Conservation (phyloP, 2,329 filamentous ascomycete genomes). For the Diaporthe capsici region DNA sequence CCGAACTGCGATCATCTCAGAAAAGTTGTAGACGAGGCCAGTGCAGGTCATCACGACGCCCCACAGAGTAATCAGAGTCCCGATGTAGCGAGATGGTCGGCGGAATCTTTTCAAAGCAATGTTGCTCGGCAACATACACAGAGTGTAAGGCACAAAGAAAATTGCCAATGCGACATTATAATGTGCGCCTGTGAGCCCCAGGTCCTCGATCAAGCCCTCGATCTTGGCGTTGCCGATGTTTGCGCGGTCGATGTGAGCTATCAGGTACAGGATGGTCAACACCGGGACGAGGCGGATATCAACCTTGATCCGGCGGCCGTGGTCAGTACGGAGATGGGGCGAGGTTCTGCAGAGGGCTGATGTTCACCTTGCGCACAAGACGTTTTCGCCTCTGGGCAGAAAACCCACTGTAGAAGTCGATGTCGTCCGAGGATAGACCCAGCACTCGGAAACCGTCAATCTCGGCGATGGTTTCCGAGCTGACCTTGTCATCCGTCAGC, state of each 20-base stretch:
- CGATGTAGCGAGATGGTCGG: background rate
- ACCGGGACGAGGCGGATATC: constrained; percentile 24
- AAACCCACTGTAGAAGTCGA: constrained; percentile 5
- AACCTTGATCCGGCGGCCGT: background rate
- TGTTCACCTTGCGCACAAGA: constrained; percentile 8
- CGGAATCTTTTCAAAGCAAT: background rate
- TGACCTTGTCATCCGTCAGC: background rate
- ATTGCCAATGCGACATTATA: constrained; percentile 56
- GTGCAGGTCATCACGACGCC: constrained; percentile 58
- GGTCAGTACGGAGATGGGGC: background rate
- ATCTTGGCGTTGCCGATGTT: constrained; percentile 53
- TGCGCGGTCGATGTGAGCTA: constrained; percentile 24
- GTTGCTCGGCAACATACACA: constrained; percentile 10
- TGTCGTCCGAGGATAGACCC: constrained; percentile 4
- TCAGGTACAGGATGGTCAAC: constrained; percentile 24
- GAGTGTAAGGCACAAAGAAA: constrained; percentile 15
- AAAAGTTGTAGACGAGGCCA: constrained; percentile 59
- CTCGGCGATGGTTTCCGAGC: background rate
- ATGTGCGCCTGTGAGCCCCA: constrained; percentile 55
- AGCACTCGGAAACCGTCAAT: background rate
- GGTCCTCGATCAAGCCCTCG: constrained; percentile 61
- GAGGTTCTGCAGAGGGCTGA: too few species aligned
- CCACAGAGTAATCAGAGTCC: constrained; percentile 58
- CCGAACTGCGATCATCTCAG: constrained; percentile 58
- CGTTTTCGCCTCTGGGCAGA: constrained; percentile 1